These are phyloP conservation scores for Vaccinium corymbosum DNA, from an alignment of 148 eudicot genomes.

Conservation along the genomic window DNA sequence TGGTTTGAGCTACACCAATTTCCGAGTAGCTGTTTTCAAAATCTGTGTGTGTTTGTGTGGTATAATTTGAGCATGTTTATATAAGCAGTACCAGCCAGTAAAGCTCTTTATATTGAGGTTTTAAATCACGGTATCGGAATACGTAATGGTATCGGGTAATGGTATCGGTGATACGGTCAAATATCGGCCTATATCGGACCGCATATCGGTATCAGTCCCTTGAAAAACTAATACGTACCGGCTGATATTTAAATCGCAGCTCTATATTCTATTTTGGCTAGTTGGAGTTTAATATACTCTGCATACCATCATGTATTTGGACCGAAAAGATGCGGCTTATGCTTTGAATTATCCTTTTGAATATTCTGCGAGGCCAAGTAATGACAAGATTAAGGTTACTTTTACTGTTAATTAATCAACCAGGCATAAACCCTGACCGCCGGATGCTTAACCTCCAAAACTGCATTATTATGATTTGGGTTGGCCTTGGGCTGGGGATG, in stretches of 20 bases:
- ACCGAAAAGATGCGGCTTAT: background rate
- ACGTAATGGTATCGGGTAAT: too few relatives aligned
- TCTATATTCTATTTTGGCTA: background rate
- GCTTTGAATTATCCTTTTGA: constrained; percentile 3
- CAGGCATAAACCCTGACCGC: background rate
- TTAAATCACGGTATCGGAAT: too few relatives aligned
- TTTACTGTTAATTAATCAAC: background rate
- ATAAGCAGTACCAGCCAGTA: background rate
- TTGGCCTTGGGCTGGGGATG: too few relatives aligned
- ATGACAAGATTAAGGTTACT: constrained; percentile 1
- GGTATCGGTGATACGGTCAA: too few relatives aligned
- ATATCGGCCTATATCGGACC: too few relatives aligned
- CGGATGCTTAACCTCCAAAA: too few relatives aligned
- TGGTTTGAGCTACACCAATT: background rate
- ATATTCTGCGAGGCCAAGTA: background rate
- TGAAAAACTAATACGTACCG: too few relatives aligned
- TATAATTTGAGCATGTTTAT: background rate
- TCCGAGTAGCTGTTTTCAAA: background rate
- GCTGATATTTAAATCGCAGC: too few relatives aligned
- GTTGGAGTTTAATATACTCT: background rate
- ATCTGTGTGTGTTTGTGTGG: background rate
- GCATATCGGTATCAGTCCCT: too few relatives aligned
- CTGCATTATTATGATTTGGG: too few relatives aligned
- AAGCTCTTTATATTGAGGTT: too few relatives aligned
- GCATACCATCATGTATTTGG: background rate